Base-by-base conservation (phyloP, 371 early-diverging fungal genomes). In the Apophysomyces sp. region DNA sequence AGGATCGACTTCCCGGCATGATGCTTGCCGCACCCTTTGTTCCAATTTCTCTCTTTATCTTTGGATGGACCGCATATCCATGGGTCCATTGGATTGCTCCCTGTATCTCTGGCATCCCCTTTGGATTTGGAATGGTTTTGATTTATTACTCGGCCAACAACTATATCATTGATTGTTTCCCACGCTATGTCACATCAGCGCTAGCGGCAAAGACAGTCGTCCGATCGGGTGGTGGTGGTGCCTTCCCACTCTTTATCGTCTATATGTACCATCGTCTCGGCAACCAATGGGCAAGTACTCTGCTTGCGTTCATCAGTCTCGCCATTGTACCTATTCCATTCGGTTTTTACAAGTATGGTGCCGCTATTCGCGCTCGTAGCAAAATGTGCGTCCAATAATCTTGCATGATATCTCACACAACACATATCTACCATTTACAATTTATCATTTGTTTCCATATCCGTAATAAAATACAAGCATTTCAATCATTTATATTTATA, bases 241-340 rank as follows among this genome's bases (percentile, higher is more conserved):
- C 77, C 7, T 80, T 80, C 58, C 80, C 80, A 28, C 67, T 80
- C 3, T 80, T 80, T 44, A 70, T 74, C 31, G 55, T 52, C 2
- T 76, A 77, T 55, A 75, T 80, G 76, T 77, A 75, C 49, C 64
- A 65, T 40, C 52, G 68, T n/a, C 49, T 80, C 15, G 69, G 67
- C 26, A 63, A 71, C 31, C 67, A 75, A 57, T 76, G 78, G 81
- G 78, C 78, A 36, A 69, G 73, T 53, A 71, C 80, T 7, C 32
- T 80, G 13, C 59, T 76, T 7, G 81, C 77, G 0, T 80, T 78
- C 60, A 71, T 76, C 44, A 68, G 69, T 31, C 34, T 80, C 12
- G 81, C 78, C 34, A 76, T 76, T 53, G 67, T 75, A 30, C 79
- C 78, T 32, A 73, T 75, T 57, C 78, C 76, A 3, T 78, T 78